phyloP scores from a whole-genome alignment of 2,329 filamentous ascomycete genomes.

The Penicillium sp. region DNA sequence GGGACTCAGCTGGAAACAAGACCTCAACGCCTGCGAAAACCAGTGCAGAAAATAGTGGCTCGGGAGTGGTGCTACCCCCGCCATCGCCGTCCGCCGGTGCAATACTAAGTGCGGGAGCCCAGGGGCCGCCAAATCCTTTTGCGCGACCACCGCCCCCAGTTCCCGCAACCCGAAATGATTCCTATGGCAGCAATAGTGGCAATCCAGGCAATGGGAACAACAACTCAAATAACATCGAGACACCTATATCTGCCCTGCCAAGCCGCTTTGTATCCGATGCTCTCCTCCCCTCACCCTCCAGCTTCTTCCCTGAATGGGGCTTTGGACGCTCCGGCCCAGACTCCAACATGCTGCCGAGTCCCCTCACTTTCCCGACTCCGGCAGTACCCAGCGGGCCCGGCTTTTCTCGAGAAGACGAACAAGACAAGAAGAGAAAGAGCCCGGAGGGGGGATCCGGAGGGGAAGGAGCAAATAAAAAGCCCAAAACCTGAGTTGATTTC shows the following conservation, averaged over 20 bases:
- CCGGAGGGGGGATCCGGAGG: constrained; percentile 39
- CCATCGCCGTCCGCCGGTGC: constrained; percentile 88
- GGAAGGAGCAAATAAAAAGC: constrained; percentile 39
- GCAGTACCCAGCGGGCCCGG: constrained; percentile 44
- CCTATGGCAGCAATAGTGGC: constrained; percentile 37
- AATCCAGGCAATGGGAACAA: constrained; percentile 14
- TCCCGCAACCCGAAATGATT: constrained; percentile 41
- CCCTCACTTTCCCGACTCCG: constrained; percentile 89
- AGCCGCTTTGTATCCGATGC: constrained; percentile 88
- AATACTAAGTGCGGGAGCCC: constrained; percentile 85
- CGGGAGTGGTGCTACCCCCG: constrained; percentile 80
- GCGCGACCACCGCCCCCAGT: constrained; percentile 79
- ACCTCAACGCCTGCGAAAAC: constrained; percentile 61
- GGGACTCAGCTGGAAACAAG: constrained; percentile 61
- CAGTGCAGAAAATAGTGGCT: constrained; percentile 58
- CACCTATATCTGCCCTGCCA: constrained; percentile 90
- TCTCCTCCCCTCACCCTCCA: constrained; percentile 85
- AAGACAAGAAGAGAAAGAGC: constrained; percentile 48
- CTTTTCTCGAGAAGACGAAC: constrained; percentile 45
- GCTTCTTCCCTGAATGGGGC: constrained; percentile 91
- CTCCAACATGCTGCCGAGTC: constrained; percentile 86
- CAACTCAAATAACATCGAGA: constrained; percentile 55
- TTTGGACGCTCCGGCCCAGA: constrained; percentile 65
- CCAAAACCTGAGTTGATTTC: constrained; percentile 34
- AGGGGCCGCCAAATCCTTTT: constrained; percentile 92